Base-by-base conservation (phyloP, 2,329 filamentous ascomycete species). In the Alternaria solani region DNA sequence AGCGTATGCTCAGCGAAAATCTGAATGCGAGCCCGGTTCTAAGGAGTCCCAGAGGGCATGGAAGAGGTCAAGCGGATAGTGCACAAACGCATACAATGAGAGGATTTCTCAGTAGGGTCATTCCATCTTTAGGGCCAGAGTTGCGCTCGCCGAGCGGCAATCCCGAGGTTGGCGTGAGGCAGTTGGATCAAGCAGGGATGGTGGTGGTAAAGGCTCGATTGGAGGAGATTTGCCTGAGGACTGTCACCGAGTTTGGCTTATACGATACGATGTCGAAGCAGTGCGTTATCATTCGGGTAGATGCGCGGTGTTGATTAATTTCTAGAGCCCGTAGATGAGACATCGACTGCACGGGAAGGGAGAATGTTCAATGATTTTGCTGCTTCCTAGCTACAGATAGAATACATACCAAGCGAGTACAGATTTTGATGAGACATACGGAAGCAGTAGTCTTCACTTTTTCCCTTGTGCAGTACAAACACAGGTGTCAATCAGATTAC, bases 201-300 rank as follows among this genome's bases (percentile, higher is more conserved):
- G 70, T 77, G n/a, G 30, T 71, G 36, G 70, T 74, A 1, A 71
- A 68, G 32, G 75, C 65, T 0, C 65, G 70, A 43, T 28, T 77
- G 48, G 75, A 77, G 54, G 73, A 77, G 51, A 67, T 77, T 16
- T 75, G 71, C 36, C 60, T 77, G 61, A 63, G 75, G 47, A 77
- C 75, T 6, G 63, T 73, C 51, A 76, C 65, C 53, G 74, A 76
- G 26, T 78, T 78, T 63, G 75, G 75, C 32, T 57, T 78, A 5
- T 78, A 75, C 42, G 74, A 77, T 62, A 77, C 75, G 1, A 70
- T 77, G 71, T 70, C 69, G 39, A 76, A 67, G 48, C 71, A 73
- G 55, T 77, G 75, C 56, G 63, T 77, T 11, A 71, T 75, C 44
- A 62, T 77, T 25, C 56, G 67, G 28, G 69, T 76, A 1, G 72